Base-by-base conservation (phyloP, 1,284 basidiomycete genomes). In the Apiotrichum gracile region DNA sequence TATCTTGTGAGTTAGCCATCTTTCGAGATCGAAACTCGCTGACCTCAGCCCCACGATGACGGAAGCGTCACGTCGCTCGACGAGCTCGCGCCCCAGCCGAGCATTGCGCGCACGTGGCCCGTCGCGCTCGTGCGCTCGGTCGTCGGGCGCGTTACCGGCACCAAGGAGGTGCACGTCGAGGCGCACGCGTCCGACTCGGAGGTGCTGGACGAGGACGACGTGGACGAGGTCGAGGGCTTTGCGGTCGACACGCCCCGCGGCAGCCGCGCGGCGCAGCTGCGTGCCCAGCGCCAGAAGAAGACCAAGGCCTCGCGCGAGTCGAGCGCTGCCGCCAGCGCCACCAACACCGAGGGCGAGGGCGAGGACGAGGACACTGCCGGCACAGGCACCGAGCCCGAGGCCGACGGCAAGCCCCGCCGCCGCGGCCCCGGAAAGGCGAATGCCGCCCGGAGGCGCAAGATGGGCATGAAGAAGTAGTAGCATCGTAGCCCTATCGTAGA, bases 21-120 rank as follows among this genome's bases (percentile, higher is more conserved):
- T n/a, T n/a, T n/a, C n/a, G n/a, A n/a, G n/a, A n/a, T n/a, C n/a
- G 31, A 39, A 9, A 9, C 27, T 24, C 16, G 49, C 57, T 62
- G 43, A 66, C 50, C 2, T 6, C 51, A 75, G 72, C 72, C 75
- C 8, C 67, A 74, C 51, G 65, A 67, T 4, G 67, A 72, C 45
- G 70, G 71, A 1, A 51, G 60, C 2, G 57, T 68, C 21, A 67
- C 65, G 12, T 67, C 73, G 2, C 56, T 74, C 25, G 60, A 63
- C 2, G 59, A 57, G n/a, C 67, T 75, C 31, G 63, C 72, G 5
- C 56, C 53, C 16, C 27, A 57, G 6, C 73, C 73, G 2, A 62
- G 65, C 4, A 55, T 64, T 44, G 51, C 46, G 37, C 51, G 62
- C 24, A 71, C 74, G 21, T 77, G 75, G 75, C 72, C 67, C 10